Evolutionary conservation across 768 basidiomycete genomes (phyloP), one percentile per base, ranked within the genome.

Genomic region (Trichaptum fuscoviolaceum): DNA sequence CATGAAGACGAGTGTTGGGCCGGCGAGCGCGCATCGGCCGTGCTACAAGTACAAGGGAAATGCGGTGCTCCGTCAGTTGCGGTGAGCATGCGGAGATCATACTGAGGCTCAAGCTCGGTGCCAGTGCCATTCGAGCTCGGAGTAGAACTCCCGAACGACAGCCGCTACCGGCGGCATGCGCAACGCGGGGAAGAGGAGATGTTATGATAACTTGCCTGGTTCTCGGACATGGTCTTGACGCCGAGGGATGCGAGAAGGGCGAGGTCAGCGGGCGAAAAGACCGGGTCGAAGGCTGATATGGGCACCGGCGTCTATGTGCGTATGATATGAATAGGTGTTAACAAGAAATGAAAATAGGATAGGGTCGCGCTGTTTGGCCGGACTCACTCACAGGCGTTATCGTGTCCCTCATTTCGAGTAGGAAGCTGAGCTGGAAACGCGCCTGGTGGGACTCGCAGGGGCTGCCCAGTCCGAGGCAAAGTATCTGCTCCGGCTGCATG

Each of bases 401-500:
- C 68, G 72, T 71, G 64, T 83, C 74, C 73, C 85, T 88, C 42
- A 85, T 74, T 65, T 81, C 79, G 58, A 84, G 78, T 70, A 93
- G 81, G 71, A 90, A 85, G 23, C 82, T 88, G 30, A 93, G 87
- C 69, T 92, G 91, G 36, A 83, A 83, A 67, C 87, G 84, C 42
- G 91, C 82, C 65, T 84, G 84, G 62, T 78, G 78, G 62, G 89
- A 91, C 57, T 78, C 72, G 20, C 81, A 77, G n/a, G 91, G 90
- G 73, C 88, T 89, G 63, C 91, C 91, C 30, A 93, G 79, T 12
- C 91, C 91, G 17, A 93, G 83, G 74, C 91, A 92, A 57, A 93
- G 73, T 60, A 89, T 77, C 35, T 74, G 62, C 66, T 66, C 77
- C 67, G 62, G 67, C 62, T 58, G 57, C 57, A n/a, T 58, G n/a